A percentile compares a stretch with the other conserved stretches of the same genome.
Evolutionary conservation across 1,284 basidiomycete species (phyloP).

Genomic region (Cryptococcus sp.): DNA sequence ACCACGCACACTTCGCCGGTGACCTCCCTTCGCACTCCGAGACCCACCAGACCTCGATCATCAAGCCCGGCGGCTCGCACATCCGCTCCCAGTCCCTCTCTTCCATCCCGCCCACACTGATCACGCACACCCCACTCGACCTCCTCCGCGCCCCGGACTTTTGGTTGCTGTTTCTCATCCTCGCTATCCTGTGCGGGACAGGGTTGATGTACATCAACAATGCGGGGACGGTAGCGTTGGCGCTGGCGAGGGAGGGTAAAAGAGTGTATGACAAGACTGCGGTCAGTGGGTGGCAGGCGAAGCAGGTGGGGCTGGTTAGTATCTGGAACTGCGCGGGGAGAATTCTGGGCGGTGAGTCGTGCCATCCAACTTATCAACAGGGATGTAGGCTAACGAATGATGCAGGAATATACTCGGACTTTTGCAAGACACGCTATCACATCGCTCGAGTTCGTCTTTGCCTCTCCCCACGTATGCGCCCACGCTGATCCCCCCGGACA

Average conservation of each 20-base stretch:
- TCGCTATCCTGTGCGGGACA: conserved; percentile 74
- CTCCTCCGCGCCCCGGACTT: conserved; percentile 59
- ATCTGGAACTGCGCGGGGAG: conserved; percentile 80
- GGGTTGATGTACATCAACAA: conserved; percentile 96
- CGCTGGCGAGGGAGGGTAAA: conserved; percentile 68
- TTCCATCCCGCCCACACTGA: conserved; percentile 23
- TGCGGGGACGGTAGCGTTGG: conserved; percentile 85
- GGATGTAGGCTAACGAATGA: not conserved
- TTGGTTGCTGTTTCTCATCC: conserved; percentile 66
- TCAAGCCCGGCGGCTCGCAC: conserved; percentile 1
- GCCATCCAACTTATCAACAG: not conserved
- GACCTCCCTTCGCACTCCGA: conserved; percentile 1
- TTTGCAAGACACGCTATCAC: conserved; percentile 58
- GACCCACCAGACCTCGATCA: not conserved
- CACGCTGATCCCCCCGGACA: conserved; percentile 29
- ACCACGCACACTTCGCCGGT: conserved; percentile 17
- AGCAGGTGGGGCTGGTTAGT: conserved; percentile 80
- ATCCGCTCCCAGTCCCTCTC: conserved; percentile 20
- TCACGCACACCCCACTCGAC: conserved; percentile 29
- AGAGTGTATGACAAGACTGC: conserved; percentile 62
- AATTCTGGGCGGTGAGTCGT: conserved; percentile 63
- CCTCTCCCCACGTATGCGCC: not conserved
- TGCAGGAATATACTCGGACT: conserved; percentile 69
- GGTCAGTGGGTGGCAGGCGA: conserved; percentile 73
- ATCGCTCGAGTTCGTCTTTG: conserved; percentile 21